Evolutionary conservation across 2,329 filamentous ascomycete species (phyloP).

Genomic region (Ophiostoma novo-ulmi): DNA sequence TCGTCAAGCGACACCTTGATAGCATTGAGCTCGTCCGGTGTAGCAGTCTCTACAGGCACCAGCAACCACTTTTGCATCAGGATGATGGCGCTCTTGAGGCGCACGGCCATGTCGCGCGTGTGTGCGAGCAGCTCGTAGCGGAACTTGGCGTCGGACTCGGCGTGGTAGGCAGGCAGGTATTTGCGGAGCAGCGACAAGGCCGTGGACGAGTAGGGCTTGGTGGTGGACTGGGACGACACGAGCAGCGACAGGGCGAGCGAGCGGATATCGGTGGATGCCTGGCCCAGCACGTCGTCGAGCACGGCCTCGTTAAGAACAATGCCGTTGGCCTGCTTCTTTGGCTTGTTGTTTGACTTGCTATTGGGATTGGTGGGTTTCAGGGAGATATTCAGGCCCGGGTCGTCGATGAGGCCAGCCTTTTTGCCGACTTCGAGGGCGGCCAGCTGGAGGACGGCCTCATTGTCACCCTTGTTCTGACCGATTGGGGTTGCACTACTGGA

Average conservation of each 20-base stretch:
- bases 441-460: conserved; percentile 56
- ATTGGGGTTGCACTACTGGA: no score
- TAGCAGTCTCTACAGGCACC: background rate
- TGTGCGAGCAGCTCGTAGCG: conserved; percentile 74
- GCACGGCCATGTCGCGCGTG: conserved; percentile 69
- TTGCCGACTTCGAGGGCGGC: conserved; percentile 67
- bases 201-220: conserved; percentile 61
- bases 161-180: conserved; percentile 66
- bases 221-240: conserved; percentile 68
- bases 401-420: conserved; percentile 63
- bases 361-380: conserved; percentile 21
- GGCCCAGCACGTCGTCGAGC: conserved; percentile 49
- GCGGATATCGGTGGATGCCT: conserved; percentile 60
- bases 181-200: conserved; percentile 59
- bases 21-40: background rate
- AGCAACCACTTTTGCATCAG: conserved; percentile 40
- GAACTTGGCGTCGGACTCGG: conserved; percentile 81
- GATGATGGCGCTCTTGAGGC: conserved; percentile 63
- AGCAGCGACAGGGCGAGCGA: conserved; percentile 78
- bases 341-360: background rate
- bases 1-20: conserved; percentile 36
- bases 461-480: conserved; percentile 36
- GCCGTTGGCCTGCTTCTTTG: conserved; percentile 18
- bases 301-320: conserved; percentile 40
- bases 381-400: conserved; percentile 41